These are phyloP conservation scores for Dalbergia oliveri DNA, from an alignment of 306 rosid genomes.

Conservation along the genomic window DNA sequence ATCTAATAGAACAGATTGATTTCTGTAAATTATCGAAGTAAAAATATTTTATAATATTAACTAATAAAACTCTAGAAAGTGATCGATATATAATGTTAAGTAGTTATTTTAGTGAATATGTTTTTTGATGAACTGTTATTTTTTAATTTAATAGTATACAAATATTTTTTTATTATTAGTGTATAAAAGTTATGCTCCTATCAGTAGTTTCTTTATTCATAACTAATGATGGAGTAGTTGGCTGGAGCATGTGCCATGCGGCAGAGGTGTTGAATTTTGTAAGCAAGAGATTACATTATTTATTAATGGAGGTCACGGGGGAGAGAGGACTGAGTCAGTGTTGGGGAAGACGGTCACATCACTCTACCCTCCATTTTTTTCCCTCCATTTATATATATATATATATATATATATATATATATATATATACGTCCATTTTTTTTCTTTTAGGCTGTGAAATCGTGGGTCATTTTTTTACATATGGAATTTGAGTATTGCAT, in stretches of 20 bases:
- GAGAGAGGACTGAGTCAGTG: slow-evolving; percentile 11
- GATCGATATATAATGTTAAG: too few species aligned
- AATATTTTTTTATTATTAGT: too few species aligned
- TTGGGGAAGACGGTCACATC: background rate
- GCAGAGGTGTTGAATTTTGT: slow-evolving; percentile 14
- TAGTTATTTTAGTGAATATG: too few species aligned
- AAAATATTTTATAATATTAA: too few species aligned
- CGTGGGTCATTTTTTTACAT: too few species aligned
- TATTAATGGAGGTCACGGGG: slow-evolving; percentile 35
- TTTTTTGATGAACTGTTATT: too few species aligned
- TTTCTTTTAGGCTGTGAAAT: background rate
- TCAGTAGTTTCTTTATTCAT: background rate
- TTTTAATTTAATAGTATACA: too few species aligned
- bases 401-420: background rate
- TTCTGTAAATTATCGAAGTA: too few species aligned
- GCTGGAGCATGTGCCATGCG: slow-evolving; percentile 33
- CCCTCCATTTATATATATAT: background rate
- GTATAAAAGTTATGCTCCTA: too few species aligned
- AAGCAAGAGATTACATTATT: background rate
- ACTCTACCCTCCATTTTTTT: too few species aligned
- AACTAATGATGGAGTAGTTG: background rate
- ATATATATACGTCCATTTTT: background rate
- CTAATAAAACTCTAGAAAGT: too few species aligned
- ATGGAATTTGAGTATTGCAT: too few species aligned
- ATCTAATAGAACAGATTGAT: background rate